Evolutionary conservation across 148 eudicot genomes (phyloP).

Genomic region (Bassia scoparia): DNA sequence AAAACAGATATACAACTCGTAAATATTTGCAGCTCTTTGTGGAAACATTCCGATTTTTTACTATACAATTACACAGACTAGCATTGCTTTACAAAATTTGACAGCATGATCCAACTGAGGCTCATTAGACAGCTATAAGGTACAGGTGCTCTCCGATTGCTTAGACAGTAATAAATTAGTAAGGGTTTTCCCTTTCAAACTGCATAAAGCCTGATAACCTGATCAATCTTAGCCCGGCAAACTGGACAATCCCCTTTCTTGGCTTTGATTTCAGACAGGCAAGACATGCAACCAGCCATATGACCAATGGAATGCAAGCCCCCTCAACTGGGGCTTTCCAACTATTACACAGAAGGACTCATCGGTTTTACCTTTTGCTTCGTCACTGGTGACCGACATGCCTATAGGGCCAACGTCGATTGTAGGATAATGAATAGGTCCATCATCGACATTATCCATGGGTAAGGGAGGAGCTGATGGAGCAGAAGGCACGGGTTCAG

Average conservation of each 20-base stretch:
- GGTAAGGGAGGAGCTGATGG: slow-evolving; percentile 66
- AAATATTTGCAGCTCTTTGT: not conserved
- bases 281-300: slow-evolving; percentile 71
- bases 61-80: slow-evolving; percentile 7
- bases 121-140: not conserved
- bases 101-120: not conserved
- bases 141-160: not conserved
- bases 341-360: slow-evolving; percentile 47
- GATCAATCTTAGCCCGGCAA: slow-evolving; percentile 58
- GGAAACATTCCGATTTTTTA: not conserved
- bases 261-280: slow-evolving; percentile 50
- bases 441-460: slow-evolving; percentile 24
- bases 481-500: slow-evolving; percentile 22
- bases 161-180: not conserved
- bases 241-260: slow-evolving; percentile 61
- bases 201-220: slow-evolving; percentile 56
- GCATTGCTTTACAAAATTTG: not conserved
- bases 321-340: slow-evolving; percentile 68
- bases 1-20: not conserved
- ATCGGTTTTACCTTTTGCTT: slow-evolving; percentile 24
- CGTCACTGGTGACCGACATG: slow-evolving; percentile 19
- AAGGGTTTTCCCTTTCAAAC: slow-evolving; percentile 29
- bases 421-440: slow-evolving; percentile 45
- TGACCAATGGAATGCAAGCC: slow-evolving; percentile 75
- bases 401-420: slow-evolving; percentile 44